These are phyloP conservation scores for Musa itinerans DNA, from an alignment of 176 grass and related monocot species.

Conservation along the genomic window DNA sequence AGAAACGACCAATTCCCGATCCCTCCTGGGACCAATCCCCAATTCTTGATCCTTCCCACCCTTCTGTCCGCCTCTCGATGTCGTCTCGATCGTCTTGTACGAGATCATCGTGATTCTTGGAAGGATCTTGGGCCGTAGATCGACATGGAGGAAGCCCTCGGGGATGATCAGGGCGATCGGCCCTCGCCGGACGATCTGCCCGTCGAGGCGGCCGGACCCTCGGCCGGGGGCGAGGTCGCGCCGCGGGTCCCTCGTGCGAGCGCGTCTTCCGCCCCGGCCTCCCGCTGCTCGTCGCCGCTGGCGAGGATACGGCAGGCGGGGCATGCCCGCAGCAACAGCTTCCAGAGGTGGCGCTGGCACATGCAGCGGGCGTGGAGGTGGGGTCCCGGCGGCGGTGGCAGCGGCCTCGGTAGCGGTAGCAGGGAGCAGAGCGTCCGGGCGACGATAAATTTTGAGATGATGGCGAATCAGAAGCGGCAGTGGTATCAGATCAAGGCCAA, in stretches of 20 bases:
- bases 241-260: not conserved
- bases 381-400: slow-evolving; percentile 40
- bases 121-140: not conserved
- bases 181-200: not conserved
- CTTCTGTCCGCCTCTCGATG: not conserved
- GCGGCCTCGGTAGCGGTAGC: slow-evolving; percentile 17
- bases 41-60: not conserved
- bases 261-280: not conserved
- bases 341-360: slow-evolving; percentile 75
- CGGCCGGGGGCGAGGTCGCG: not conserved
- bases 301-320: slow-evolving; percentile 33
- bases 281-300: slow-evolving; percentile 22
- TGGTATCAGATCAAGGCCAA: slow-evolving; percentile 84
- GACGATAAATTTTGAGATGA: slow-evolving; percentile 64
- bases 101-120: not conserved
- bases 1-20: no score
- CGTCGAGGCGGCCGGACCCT: not conserved
- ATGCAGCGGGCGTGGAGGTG: slow-evolving; percentile 88
- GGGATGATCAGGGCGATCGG: not conserved
- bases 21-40: no score
- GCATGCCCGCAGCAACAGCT: slow-evolving; percentile 68
- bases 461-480: slow-evolving; percentile 94
- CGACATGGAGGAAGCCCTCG: not conserved
- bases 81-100: not conserved
- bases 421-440: slow-evolving; percentile 50